Evolutionary conservation across 139 green algal species (phyloP), one percentile per base, ranked within the genome.

Genomic region (Parachlorella kessleri): DNA sequence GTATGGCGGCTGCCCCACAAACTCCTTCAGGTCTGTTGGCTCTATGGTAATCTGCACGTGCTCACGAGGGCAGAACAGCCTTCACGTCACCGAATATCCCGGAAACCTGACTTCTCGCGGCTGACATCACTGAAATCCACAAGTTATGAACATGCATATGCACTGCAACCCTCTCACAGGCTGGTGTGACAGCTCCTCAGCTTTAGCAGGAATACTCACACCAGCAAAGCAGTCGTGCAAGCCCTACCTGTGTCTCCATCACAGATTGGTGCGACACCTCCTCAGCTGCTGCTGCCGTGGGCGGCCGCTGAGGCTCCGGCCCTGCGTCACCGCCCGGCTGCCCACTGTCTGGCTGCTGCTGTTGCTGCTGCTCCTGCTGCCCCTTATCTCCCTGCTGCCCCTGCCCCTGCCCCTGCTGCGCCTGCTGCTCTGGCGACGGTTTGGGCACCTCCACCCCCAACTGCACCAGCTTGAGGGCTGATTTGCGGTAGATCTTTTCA

Each of bases 1-100:
- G 80, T 98, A 99, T 40, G 93, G 93, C 18, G 96, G 91, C 78
- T 94, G 89, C 4, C 97, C 97, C 55, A 98, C 89, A 72, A 97
- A 99, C 54, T 96, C 89, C 77, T 90, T 88, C 36, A 99, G 82
- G 40, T 89, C 85, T 14, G 41, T 81, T 0, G 68, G 64, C 42
- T 87, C 78, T 6, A 98, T 81, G 30, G 75, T 38, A 6, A 91
- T 18, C 70, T 76, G 70, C 14, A 18, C 21, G 48, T 59, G 14
- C 48, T 59, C 14, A 59, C 48, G 14, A 59, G 48, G 48, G 48
- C 48, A 59, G 21, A 18, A 59, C 48, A 59, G 48, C 48, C 14
- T 59, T 14, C 48, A 59, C 14, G 48, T n/a, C n/a, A n/a, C n/a
- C n/a, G n/a, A n/a, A n/a, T n/a, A n/a, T n/a, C n/a, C n/a, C n/a